These are phyloP conservation scores for Cochlearia excelsa DNA, from an alignment of 345 rosid genomes.

Conservation along the genomic window DNA sequence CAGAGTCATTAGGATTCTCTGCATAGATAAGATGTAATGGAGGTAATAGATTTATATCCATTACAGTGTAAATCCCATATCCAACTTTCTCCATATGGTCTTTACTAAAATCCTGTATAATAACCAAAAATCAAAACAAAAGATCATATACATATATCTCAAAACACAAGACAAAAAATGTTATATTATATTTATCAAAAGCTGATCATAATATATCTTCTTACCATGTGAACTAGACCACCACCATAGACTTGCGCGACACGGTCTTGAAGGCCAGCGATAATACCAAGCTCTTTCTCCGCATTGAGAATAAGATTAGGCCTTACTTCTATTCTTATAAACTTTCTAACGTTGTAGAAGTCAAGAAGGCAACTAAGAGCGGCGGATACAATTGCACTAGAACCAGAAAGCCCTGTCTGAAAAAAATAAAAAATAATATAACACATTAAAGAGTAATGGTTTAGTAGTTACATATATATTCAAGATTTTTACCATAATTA, in stretches of 20 bases:
- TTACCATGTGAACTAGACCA: constrained; percentile 95
- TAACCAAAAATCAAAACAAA: neutral
- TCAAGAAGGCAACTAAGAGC: constrained; percentile 89
- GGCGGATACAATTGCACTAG: constrained; percentile 95
- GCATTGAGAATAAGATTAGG: constrained; percentile 75
- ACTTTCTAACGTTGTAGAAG: constrained; percentile 74
- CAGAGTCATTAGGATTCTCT: constrained; percentile 96
- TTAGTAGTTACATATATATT: neutral
- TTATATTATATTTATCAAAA: no score
- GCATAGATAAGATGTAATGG: constrained; percentile 85
- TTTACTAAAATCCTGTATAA: constrained; percentile 68
- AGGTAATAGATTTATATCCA: constrained; percentile 81
- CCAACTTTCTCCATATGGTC: constrained; percentile 79
- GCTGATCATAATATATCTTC: neutral
- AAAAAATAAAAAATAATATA: constrained; percentile 1
- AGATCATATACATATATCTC: no score
- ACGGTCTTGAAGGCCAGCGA: constrained; percentile 98
- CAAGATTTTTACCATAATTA: neutral
- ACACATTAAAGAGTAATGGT: neutral
- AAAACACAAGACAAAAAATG: no score
- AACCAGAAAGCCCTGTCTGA: constrained; percentile 97
- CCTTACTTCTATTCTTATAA: constrained; percentile 65
- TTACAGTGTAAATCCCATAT: constrained; percentile 73
- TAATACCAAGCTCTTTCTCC: constrained; percentile 85
- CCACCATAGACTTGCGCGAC: constrained; percentile 97